Evolutionary conservation across 1,139 yeast genomes (phyloP), one percentile per base, ranked within the genome.

Genomic region (Debaryomyces nepalensis): DNA sequence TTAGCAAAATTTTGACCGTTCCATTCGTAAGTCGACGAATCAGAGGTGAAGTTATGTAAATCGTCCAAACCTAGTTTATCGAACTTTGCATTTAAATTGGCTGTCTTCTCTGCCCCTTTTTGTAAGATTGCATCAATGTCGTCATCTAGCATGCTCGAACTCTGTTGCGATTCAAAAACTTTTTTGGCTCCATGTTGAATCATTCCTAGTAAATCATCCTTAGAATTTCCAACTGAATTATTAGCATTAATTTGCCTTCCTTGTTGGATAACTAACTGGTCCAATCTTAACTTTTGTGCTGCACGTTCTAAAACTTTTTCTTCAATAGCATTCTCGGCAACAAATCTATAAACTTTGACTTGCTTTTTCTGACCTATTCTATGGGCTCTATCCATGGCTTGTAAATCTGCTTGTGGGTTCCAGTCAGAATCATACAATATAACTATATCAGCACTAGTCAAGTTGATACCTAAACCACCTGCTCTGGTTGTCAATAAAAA

Each of bases 331-430:
- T 89, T 85, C 58, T 93, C 98, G 4, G 98, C 91, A 26, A 93
- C 95, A 64, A 93, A 87, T 54, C 99, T 72, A 59, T 77, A 91
- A 5, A 93, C 98, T 51, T 83, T 81, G 5, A 93, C 99, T 66
- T 93, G 99, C 58, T 91, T 93, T 62, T 89, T 91, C 63, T 93
- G 99, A 8, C 99, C 99, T 59, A 93, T 93, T 70, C 99, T 82
- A 63, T 93, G 99, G 0, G 99, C 99, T 60, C 99, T 79, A 63
- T 93, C 99, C 99, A 93, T 93, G 1, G 99, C 98, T 66, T 93
- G 99, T 55, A 93, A 73, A 74, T 93, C 99, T 0, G 98, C 98
- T 61, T 93, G 99, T 1, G 99, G 99, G 58, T 93, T 93, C 99
- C 99, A 93, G 65, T 93, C 99, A 1, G 97, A 88, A 63, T 93